A percentile compares a stretch with the other conserved stretches of the same genome.
These are phyloP conservation scores for Fusarium chlamydosporum DNA, from an alignment of 2,329 filamentous ascomycete genomes.

Conservation along the genomic window DNA sequence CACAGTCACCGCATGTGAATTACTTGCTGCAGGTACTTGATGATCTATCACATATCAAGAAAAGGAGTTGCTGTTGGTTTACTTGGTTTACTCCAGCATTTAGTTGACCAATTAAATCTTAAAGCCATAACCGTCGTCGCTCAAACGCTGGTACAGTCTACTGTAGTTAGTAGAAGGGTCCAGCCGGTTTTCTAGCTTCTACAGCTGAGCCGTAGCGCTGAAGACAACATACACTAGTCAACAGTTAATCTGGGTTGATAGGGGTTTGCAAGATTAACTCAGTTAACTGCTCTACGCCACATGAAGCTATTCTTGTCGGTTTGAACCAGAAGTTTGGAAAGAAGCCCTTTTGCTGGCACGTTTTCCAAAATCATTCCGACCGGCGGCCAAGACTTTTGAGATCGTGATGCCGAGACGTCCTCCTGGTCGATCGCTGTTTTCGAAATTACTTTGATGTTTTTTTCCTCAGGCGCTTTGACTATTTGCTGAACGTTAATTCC, in stretches of 20 bases:
- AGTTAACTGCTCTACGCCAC: slow-evolving; percentile 27
- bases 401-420: slow-evolving; percentile 25
- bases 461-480: background rate
- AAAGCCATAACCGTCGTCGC: slow-evolving; percentile 34
- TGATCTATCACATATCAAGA: slow-evolving; percentile 8
- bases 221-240: slow-evolving; percentile 10
- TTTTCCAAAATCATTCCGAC: slow-evolving; percentile 20
- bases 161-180: background rate
- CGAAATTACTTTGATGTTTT: slow-evolving; percentile 6
- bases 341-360: slow-evolving; percentile 15
- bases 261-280: slow-evolving; percentile 7
- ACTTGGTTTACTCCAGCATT: slow-evolving; percentile 10
- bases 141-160: slow-evolving; percentile 20
- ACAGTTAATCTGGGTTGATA: background rate
- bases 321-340: slow-evolving; percentile 8
- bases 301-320: slow-evolving; percentile 19
- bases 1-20: background rate
- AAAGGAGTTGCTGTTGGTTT: slow-evolving; percentile 18
- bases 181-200: slow-evolving; percentile 20
- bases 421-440: slow-evolving; percentile 12
- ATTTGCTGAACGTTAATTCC: background rate
- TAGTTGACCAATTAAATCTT: slow-evolving; percentile 28
- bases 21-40: background rate
- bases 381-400: slow-evolving; percentile 13
- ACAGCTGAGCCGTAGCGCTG: slow-evolving; percentile 38